phyloP scores from a whole-genome alignment of 2,329 filamentous ascomycete genomes.

The Aspergillus clavatus region DNA sequence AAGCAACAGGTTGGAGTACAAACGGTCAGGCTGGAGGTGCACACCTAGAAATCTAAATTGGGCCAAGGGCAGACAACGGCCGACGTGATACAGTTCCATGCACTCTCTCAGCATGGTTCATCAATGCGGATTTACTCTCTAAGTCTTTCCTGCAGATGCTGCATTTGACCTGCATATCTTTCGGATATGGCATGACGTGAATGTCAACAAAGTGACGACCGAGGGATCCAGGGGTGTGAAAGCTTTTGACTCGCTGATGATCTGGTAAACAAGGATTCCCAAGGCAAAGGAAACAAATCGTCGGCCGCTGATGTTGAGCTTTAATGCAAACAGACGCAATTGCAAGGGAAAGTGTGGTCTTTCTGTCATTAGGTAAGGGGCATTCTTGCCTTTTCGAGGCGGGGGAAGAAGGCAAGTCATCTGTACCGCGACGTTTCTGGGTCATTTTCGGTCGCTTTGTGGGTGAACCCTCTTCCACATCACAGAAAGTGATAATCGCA shows the following conservation, averaged over 20 bases:
- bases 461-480: constrained; percentile 21
- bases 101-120: constrained; percentile 17
- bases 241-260: constrained; percentile 10
- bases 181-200: constrained; percentile 16
- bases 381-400: constrained; percentile 13
- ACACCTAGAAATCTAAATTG: constrained; percentile 9
- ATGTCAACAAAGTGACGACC: constrained; percentile 18
- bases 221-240: constrained; percentile 19
- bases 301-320: constrained; percentile 12
- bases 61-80: constrained; percentile 9
- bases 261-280: constrained; percentile 12
- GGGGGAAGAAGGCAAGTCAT: constrained; percentile 5
- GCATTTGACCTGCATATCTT: constrained; percentile 17
- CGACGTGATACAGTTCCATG: constrained; percentile 15
- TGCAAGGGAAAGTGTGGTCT: constrained; percentile 9
- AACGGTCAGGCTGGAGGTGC: background rate
- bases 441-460: constrained; percentile 11
- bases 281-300: constrained; percentile 21
- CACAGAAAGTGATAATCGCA: constrained; percentile 23
- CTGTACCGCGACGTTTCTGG: constrained; percentile 11
- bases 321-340: constrained; percentile 17
- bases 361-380: constrained; percentile 1
- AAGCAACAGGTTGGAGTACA: background rate
- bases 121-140: constrained; percentile 9
- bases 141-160: constrained; percentile 15